Base-by-base conservation (phyloP, 768 basidiomycete species). In the Tulasnella calospora region DNA sequence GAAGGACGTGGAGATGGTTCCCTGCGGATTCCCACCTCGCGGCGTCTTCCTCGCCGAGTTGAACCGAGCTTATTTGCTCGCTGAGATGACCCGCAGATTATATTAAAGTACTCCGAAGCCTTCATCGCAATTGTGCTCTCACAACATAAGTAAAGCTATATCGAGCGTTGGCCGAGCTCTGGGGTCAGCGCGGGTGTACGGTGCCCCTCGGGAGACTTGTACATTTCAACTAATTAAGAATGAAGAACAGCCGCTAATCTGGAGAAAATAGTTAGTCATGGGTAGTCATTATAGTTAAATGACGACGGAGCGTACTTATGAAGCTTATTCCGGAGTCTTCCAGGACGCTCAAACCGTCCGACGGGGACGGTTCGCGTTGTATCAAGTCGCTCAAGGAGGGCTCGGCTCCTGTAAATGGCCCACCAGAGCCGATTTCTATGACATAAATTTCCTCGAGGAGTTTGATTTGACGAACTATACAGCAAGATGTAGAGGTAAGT, bases 391-490 rank as follows among this genome's bases (percentile, higher is more conserved):
- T 44, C n/a, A 51, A 51, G 51, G 51, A 21, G 21, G 10, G 51
- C 51, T 21, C 23, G 21, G 9, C 8, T 4, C 51, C 51, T 51
- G 51, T n/a, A n/a, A 51, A 51, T 12, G 51, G 51, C 23, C 51
- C 51, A n/a, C 51, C 23, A 23, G 72, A 4, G 0, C 46, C 74
- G 19, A 76, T 76, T 51, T 76, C 74, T 17, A 55, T 19, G 15
- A 23, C 51, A 30, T 76, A 76, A 41, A 67, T 55, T 27, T 46
- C 51, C 17, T 76, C 46, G 41, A 76, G 51, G 46, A 76, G 74
- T 30, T 76, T 61, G 15, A 76, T 55, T 23, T 76, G 74, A 15
- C 74, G 74, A 35, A 76, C 74, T 76, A 51, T 17, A 21, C 0
- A 8, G 40, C 9, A 46, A 44, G 13, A 12, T 21, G 35, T 23